Evolutionary conservation across 2,329 filamentous ascomycete genomes (phyloP).

Genomic region (Lasiodiplodia theobromae): DNA sequence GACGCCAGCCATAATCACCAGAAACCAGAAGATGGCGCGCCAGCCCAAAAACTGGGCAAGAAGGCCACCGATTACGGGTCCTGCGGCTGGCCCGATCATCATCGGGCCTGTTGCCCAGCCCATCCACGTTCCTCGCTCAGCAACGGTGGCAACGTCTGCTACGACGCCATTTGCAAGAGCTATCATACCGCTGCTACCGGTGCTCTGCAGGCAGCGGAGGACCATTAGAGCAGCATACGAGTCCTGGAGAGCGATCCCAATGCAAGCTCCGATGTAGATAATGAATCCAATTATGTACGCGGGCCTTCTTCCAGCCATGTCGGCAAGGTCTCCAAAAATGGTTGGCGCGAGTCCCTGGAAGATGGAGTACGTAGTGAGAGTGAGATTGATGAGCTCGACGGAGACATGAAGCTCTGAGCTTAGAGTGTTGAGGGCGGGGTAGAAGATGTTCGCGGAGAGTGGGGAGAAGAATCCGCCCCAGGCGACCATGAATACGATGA

Average conservation of each 20-base stretch:
- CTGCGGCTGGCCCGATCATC: slow-evolving; percentile 42
- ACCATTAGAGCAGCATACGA: slow-evolving; percentile 44
- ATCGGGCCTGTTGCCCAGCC: slow-evolving; percentile 40
- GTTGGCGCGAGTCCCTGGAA: slow-evolving; percentile 62
- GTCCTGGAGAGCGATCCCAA: slow-evolving; percentile 44
- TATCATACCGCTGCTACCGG: slow-evolving; percentile 50
- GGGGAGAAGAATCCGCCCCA: slow-evolving; percentile 62
- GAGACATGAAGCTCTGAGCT: slow-evolving; percentile 48
- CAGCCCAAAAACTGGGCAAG: slow-evolving; percentile 46
- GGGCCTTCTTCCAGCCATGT: slow-evolving; percentile 58
- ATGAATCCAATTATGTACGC: slow-evolving; percentile 54
- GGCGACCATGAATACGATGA: slow-evolving; percentile 58
- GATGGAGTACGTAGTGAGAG: slow-evolving; percentile 55
- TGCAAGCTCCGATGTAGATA: slow-evolving; percentile 44
- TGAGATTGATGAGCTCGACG: slow-evolving; percentile 40
- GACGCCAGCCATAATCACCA: slow-evolving; percentile 49
- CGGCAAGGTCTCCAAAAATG: slow-evolving; percentile 59
- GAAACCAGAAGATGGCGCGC: slow-evolving; percentile 51
- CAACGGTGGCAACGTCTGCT: slow-evolving; percentile 50
- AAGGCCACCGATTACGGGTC: slow-evolving; percentile 47
- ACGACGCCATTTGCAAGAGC: slow-evolving; percentile 51
- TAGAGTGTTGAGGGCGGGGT: slow-evolving; percentile 34
- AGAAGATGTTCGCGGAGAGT: slow-evolving; percentile 46
- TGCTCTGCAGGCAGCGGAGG: slow-evolving; percentile 46
- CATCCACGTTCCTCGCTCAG: slow-evolving; percentile 53